Base-by-base conservation (phyloP, 306 rosid genomes). In the Nissolia schottii region DNA sequence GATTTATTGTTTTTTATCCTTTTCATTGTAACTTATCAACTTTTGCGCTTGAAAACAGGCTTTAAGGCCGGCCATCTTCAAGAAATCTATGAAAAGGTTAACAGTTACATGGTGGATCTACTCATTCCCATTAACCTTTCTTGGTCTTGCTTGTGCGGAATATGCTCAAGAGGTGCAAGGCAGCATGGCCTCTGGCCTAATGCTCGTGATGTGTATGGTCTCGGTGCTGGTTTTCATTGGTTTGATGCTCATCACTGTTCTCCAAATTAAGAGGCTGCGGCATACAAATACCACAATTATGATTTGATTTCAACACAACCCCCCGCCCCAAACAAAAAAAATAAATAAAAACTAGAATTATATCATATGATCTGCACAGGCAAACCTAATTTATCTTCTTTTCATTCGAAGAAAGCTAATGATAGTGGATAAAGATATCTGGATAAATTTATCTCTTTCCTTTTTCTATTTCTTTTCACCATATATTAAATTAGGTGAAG, bases 21-120 rank as follows among this genome's bases (percentile, higher is more conserved):
- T 57, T 59, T 48, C 37, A 34, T 38, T 16, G 13, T 27, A 60
- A 68, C 19, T 34, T 10, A 48, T 29, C 6, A 24, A 32, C 13
- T 2, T 34, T 25, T 60, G 15, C 50, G 31, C 13, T 50, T 41
- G 37, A 35, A 64, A 23, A 43, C 72, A 86, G 87, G 87, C 65
- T 70, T 73, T 86, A 73, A 81, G 90, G 31, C 81, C 85, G 71
- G 63, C 67, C 0, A 27, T 88, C 51, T 88, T 88, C 85, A 88
- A 67, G 84, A 79, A 85, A 77, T 77, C 85, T 1, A 46, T 81
- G 80, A 83, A 50, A 71, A 85, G 66, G 75, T 75, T 85, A 54
- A 71, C 38, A 4, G 70, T 84, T 24, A 73, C 77, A 5, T 80
- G 87, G 90, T 86, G 90, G 83, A 70, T 76, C 8, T 81, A 83